Base-by-base conservation (phyloP, 305 asterid genomes). In the Coffea humblotiana region DNA sequence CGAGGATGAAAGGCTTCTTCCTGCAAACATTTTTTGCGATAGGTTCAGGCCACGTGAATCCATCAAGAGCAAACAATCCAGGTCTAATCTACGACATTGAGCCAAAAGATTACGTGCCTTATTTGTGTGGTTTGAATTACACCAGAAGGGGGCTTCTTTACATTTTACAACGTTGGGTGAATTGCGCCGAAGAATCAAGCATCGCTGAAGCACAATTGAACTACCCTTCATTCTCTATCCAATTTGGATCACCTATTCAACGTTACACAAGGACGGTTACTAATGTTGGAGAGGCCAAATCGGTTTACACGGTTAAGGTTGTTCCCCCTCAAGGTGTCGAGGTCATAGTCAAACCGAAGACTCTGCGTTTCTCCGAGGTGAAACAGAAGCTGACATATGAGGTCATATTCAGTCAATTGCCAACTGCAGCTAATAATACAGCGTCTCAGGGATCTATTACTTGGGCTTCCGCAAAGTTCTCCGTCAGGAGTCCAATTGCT, bases 181-280 rank as follows among this genome's bases (percentile, higher is more conserved):
- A 77, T 60, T 85, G 88, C 75, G 72, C 72, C 3, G 16, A n/a
- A 0, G 82, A 60, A 84, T 52, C 60, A 58, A 72, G 65, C 21
- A 79, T 85, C 32, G 78, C 80, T 9, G 90, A 87, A 56, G 81
- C 88, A 21, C 78, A 88, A 58, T 80, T 87, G 2, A 90, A 88
- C 76, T 90, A 90, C 56, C 94, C 94, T 51, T 87, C 91, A 0
- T 90, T 90, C 27, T 84, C 90, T 23, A 71, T 89, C 35, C 19
- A 29, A 0, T 48, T 56, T 21, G 83, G 78, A 43, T 66, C 86
- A 21, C 70, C 64, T 37, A 1, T 72, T 76, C 87, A 84, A 72
- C 82, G 74, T 8, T 87, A 87, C 25, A 76, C 89, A 0, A 90
- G 95, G 74, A 87, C 87, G 0, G 88, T 90, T 23, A 90, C 91